Evolutionary conservation across 2,329 filamentous ascomycete species (phyloP).

Genomic region (Ceratocystis ficicola): DNA sequence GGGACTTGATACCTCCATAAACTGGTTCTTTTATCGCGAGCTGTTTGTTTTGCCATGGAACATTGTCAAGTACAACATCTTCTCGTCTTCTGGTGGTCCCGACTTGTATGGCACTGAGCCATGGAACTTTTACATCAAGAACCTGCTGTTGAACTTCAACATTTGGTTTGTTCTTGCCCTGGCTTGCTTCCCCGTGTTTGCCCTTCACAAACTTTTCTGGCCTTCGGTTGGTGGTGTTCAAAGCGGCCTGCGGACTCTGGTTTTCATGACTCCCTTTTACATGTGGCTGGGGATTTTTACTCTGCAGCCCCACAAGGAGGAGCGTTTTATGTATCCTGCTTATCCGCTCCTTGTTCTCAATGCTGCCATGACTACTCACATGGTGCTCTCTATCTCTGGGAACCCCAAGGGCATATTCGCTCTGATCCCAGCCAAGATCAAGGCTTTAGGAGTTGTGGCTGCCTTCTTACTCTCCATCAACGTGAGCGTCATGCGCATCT

Average conservation of each 20-base stretch:
- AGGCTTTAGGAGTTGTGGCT: slow-evolving; percentile 49
- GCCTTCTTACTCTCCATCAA: slow-evolving; percentile 53
- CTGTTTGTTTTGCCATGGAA: slow-evolving; percentile 71
- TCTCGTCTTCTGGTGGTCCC: slow-evolving; percentile 68
- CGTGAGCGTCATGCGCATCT: slow-evolving; percentile 56
- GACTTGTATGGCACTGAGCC: slow-evolving; percentile 92
- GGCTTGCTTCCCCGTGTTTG: slow-evolving; percentile 58
- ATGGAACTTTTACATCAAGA: slow-evolving; percentile 93
- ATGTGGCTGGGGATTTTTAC: slow-evolving; percentile 90
- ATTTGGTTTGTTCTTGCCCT: slow-evolving; percentile 80
- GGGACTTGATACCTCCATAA: slow-evolving; percentile 57
- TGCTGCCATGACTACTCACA: slow-evolving; percentile 72
- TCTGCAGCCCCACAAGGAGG: slow-evolving; percentile 88
- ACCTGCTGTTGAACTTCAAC: slow-evolving; percentile 88
- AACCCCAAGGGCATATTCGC: slow-evolving; percentile 55
- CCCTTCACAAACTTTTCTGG: slow-evolving; percentile 57
- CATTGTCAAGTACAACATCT: slow-evolving; percentile 91
- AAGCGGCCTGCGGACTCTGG: slow-evolving; percentile 59
- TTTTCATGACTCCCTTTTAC: slow-evolving; percentile 79
- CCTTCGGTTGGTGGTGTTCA: slow-evolving; percentile 51
- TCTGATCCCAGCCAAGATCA: slow-evolving; percentile 63
- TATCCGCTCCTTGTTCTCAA: slow-evolving; percentile 88
- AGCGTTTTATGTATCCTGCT: slow-evolving; percentile 94
- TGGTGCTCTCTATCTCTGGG: slow-evolving; percentile 63
- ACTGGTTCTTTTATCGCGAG: slow-evolving; percentile 76